phyloP scores from a whole-genome alignment of 2,329 filamentous ascomycete species.

The Calonectria ilicicola region DNA sequence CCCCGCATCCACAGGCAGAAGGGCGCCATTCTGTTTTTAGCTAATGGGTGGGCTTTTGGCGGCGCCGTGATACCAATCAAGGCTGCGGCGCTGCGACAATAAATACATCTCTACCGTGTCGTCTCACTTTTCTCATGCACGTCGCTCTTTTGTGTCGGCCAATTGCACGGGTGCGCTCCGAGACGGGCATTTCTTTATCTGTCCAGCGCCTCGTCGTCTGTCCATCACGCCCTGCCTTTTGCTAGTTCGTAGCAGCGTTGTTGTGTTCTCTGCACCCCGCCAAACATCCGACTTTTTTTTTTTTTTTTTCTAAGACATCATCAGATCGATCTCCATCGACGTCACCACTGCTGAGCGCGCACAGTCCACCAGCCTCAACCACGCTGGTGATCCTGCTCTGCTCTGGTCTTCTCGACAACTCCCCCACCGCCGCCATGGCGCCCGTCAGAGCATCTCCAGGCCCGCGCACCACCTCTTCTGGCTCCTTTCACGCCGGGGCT shows the following conservation, averaged over 20 bases:
- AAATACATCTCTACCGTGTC: not conserved
- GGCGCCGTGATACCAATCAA: constrained; percentile 6
- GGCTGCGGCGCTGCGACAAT: constrained; percentile 3
- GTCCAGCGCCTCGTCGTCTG: not conserved
- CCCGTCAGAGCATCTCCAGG: constrained; percentile 27
- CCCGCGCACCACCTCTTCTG: constrained; percentile 50
- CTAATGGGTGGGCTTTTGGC: not conserved
- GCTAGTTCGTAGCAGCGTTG: too few species aligned
- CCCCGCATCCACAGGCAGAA: not conserved
- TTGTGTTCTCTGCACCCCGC: too few species aligned
- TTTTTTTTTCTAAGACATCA: not conserved
- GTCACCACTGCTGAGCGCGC: not conserved
- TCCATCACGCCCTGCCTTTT: too few species aligned
- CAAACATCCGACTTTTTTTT: not conserved
- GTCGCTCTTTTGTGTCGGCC: not conserved
- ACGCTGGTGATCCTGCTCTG: not conserved
- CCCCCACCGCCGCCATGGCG: constrained; percentile 30
- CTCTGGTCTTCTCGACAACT: not conserved
- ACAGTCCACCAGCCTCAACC: not conserved
- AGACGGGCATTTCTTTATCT: not conserved
- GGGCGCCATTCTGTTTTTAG: constrained; percentile 10
- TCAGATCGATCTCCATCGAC: not conserved
- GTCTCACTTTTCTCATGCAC: not conserved
- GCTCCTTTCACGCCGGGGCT: constrained; percentile 65
- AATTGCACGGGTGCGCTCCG: not conserved